phyloP scores from a whole-genome alignment of 23 red algal genomes.

The Agarophyton chilense region DNA sequence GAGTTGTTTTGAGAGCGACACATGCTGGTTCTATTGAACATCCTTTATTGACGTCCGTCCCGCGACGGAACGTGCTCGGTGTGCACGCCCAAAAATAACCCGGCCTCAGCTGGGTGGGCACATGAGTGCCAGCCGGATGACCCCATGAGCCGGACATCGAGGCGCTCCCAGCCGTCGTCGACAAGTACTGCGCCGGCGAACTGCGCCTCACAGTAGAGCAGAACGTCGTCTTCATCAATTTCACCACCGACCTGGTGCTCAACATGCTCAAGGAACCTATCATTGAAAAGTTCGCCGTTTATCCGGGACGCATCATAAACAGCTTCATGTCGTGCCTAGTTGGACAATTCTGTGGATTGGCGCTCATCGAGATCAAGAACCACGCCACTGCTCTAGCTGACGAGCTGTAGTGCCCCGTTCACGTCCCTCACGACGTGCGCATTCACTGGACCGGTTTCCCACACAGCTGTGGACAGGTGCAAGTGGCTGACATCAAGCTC shows the following conservation, averaged over 20 bases:
- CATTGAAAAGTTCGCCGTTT: constrained; percentile 42
- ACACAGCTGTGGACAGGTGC: constrained; percentile 90
- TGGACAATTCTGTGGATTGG: constrained; percentile 82
- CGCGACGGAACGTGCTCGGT: constrained; percentile 70
- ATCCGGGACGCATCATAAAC: constrained; percentile 37
- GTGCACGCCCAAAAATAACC: constrained; percentile 85
- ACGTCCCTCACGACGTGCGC: constrained; percentile 66
- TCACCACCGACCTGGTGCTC: constrained; percentile 48
- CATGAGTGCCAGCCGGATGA: constrained; percentile 77
- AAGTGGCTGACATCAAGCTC: constrained; percentile 90
- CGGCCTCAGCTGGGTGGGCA: constrained; percentile 71
- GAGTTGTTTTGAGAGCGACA: constrained; percentile 26
- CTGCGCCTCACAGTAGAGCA: constrained; percentile 88
- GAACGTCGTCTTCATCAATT: constrained; percentile 84
- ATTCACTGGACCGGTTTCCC: constrained; percentile 94
- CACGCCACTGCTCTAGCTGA: constrained; percentile 66
- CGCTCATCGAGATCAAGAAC: constrained; percentile 88
- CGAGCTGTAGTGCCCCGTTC: constrained; percentile 57
- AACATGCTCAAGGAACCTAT: constrained; percentile 63
- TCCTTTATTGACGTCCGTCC: constrained; percentile 48
- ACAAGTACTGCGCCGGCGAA: constrained; percentile 77
- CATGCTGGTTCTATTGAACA: too few species aligned
- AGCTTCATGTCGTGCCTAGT: constrained; percentile 85
- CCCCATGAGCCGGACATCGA: constrained; percentile 44
- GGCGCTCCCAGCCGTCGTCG: constrained; percentile 61